Evolutionary conservation across 768 basidiomycete species (phyloP).

Genomic region (Terana coerulea): DNA sequence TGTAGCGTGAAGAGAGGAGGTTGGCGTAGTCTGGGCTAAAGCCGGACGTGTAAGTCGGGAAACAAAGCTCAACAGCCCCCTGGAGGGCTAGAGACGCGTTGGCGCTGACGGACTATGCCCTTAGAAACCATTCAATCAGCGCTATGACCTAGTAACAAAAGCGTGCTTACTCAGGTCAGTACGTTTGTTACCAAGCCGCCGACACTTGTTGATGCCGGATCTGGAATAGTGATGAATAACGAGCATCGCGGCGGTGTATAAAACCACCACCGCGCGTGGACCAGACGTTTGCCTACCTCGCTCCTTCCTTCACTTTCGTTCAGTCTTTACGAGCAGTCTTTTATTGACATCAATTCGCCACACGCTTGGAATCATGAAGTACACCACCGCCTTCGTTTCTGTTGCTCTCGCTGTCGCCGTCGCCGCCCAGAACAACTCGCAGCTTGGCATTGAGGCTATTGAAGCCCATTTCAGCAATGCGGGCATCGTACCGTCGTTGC

Average conservation of each 20-base stretch:
- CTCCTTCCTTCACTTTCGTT: neutral
- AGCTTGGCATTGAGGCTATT: constrained; percentile 51
- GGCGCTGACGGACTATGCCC: neutral
- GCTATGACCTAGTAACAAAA: no score
- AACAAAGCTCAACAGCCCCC: neutral
- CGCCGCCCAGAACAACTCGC: constrained; percentile 33
- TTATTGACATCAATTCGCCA: neutral
- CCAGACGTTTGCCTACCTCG: neutral
- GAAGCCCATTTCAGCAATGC: constrained; percentile 66
- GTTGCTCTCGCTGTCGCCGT: constrained; percentile 32
- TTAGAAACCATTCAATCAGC: neutral
- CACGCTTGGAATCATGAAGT: constrained; percentile 3
- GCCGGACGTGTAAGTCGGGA: neutral
- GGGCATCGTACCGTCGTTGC: constrained; percentile 56
- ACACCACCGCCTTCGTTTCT: constrained; percentile 5
- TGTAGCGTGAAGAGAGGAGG: neutral
- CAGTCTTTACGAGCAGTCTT: constrained; percentile 1
- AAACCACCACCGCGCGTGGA: neutral
- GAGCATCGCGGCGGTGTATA: neutral
- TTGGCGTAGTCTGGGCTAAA: neutral
- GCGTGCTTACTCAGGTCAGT: constrained; percentile 90
- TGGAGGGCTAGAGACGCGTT: constrained; percentile 5
- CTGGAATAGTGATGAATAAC: neutral
- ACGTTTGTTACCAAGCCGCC: constrained; percentile 72
- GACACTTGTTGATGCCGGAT: neutral